Percentiles rank a stretch among this genome's conserved stretches.
phyloP scores from a whole-genome alignment of 2,329 filamentous ascomycete genomes.

The Macrophomina phaseolina region DNA sequence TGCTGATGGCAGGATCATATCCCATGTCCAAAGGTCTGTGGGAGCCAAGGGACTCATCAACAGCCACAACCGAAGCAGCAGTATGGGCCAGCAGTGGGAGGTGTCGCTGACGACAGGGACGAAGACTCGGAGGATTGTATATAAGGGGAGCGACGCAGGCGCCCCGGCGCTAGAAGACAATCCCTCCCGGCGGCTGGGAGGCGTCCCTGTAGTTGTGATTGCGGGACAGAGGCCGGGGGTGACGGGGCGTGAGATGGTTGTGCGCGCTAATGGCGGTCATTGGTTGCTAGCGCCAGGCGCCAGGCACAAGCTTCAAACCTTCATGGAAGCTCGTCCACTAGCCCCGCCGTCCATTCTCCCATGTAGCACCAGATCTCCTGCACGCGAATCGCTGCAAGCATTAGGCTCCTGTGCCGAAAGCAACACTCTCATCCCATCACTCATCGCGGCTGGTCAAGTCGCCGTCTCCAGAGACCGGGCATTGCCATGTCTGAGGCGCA shows the following conservation, averaged over 20 bases:
- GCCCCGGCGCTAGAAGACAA: neutral
- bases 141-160: conserved; percentile 12
- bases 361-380: neutral
- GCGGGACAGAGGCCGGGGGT: neutral
- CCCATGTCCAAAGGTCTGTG: conserved; percentile 9
- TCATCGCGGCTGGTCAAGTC: too few species aligned
- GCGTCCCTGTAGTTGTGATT: conserved; percentile 2
- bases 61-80: neutral
- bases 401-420: neutral
- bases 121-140: neutral
- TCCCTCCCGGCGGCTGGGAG: neutral
- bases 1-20: conserved; percentile 25
- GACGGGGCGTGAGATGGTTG: conserved; percentile 2
- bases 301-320: conserved; percentile 16
- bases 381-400: neutral
- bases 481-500: neutral
- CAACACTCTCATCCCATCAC: neutral
- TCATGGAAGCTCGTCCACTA: neutral
- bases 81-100: neutral
- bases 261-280: neutral
- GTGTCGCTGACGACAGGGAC: neutral
- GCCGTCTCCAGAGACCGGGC: too few species aligned
- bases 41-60: conserved; percentile 17
- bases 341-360: neutral
- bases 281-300: conserved; percentile 12